Conservation (phyloP, 2,329 filamentous ascomycete genomes). For the Paramyrothecium sp. region DNA sequence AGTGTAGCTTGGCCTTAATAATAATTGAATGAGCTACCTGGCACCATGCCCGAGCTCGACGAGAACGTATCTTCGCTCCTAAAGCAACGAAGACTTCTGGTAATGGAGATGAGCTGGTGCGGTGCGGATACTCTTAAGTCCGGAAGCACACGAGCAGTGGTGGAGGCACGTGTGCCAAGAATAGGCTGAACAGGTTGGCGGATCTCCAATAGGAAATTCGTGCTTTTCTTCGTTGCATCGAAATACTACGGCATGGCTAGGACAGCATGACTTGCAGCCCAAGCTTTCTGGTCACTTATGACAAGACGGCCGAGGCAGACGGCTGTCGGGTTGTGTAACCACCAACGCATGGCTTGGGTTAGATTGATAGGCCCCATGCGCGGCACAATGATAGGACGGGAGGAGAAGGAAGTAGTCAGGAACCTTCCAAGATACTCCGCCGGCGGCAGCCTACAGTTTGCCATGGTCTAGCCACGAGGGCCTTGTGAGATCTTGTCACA, state of each 20-base stretch:
- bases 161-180: neutral
- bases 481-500: conserved; percentile 15
- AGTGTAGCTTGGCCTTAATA: too few species aligned
- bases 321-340: neutral
- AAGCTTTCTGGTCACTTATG: neutral
- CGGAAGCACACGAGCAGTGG: too few species aligned
- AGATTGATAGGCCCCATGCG: neutral
- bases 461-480: conserved; percentile 16
- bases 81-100: too few species aligned
- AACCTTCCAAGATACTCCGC: conserved; percentile 14
- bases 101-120: too few species aligned
- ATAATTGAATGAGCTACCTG: too few species aligned
- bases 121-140: too few species aligned
- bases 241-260: neutral
- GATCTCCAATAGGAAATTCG: neutral
- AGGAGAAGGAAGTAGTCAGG: conserved; percentile 5
- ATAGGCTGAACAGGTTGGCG: neutral
- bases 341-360: neutral
- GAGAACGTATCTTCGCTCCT: too few species aligned
- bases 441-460: conserved; percentile 18
- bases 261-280: neutral
- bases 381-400: conserved; percentile 1
- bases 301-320: neutral
- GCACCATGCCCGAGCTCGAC: too few species aligned
- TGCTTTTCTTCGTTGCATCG: too few species aligned